phyloP scores from a whole-genome alignment of 208 protist genomes.

The Trypanosoma mega region DNA sequence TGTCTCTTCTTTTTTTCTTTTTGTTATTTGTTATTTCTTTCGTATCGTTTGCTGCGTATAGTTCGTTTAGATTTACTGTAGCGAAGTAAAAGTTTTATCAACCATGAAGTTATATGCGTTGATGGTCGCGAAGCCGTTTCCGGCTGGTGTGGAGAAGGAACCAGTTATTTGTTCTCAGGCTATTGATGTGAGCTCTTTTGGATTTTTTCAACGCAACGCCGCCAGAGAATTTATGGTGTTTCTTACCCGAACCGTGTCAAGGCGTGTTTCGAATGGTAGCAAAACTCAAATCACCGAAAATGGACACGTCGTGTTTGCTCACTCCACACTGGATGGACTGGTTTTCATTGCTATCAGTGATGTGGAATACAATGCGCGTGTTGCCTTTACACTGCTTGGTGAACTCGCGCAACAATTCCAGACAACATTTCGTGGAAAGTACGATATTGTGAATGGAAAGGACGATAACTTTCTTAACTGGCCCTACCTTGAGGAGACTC shows the following conservation, averaged over 20 bases:
- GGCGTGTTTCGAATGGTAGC: conserved; percentile 52
- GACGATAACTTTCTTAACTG: conserved; percentile 78
- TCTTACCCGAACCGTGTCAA: conserved; percentile 80
- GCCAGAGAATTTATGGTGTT: conserved; percentile 88
- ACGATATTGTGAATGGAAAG: conserved; percentile 48
- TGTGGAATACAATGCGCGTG: conserved; percentile 83
- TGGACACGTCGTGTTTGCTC: conserved; percentile 74
- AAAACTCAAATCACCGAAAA: conserved; percentile 86
- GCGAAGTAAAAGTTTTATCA: no score
- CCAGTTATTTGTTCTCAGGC: conserved; percentile 76
- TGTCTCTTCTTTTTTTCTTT: no score
- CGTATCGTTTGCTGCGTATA: no score
- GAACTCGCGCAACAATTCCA: conserved; percentile 73
- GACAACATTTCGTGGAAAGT: conserved; percentile 86
- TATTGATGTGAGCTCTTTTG: conserved; percentile 85
- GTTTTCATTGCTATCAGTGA: conserved; percentile 81
- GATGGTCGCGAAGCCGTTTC: conserved; percentile 59
- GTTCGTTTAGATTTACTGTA: no score
- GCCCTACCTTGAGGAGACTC: conserved; percentile 68
- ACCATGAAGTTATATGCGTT: conserved; percentile 82
- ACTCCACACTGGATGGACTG: conserved; percentile 69
- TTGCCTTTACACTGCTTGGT: conserved; percentile 84
- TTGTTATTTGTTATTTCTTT: no score
- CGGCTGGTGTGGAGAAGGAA: conserved; percentile 52
- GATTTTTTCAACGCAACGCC: conserved; percentile 84